Evolutionary conservation across 139 green algal species (phyloP).

Genomic region (Tetradesmus obliquus): DNA sequence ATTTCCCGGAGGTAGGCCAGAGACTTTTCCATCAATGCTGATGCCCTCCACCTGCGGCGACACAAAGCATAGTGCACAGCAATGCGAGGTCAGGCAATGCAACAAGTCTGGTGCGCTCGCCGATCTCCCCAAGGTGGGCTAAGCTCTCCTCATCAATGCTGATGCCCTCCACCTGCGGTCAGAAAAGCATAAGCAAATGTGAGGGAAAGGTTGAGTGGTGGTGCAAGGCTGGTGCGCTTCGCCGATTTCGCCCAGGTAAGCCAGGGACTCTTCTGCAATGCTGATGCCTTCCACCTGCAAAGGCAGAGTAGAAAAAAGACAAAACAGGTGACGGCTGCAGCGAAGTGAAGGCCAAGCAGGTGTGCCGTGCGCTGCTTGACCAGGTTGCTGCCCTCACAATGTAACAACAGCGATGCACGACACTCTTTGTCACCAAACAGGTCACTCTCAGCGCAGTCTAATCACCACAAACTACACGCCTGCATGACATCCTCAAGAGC

Average conservation of each 20-base stretch:
- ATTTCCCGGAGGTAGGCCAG: conserved; percentile 92
- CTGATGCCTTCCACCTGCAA: conserved; percentile 89
- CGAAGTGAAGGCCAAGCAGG: too few relatives aligned
- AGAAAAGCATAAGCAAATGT: neutral
- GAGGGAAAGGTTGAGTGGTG: neutral
- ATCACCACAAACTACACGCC: neutral
- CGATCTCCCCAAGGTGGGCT: conserved; percentile 89
- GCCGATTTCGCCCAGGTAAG: conserved; percentile 87
- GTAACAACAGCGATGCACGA: too few relatives aligned
- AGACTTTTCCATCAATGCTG: conserved; percentile 89
- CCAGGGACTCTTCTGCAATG: conserved; percentile 92
- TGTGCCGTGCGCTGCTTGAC: too few relatives aligned
- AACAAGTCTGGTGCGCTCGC: conserved; percentile 73
- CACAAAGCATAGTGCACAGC: neutral
- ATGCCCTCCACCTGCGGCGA: conserved; percentile 88
- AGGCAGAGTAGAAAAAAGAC: conserved; percentile 53
- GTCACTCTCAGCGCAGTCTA: neutral
- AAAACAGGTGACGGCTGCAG: neutral
- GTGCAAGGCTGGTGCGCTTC: conserved; percentile 85
- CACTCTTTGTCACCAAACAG: too few relatives aligned
- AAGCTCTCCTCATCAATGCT: conserved; percentile 84
- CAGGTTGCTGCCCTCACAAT: too few relatives aligned
- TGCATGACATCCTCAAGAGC: neutral
- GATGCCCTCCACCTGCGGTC: neutral
- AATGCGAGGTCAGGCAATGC: neutral